Base-by-base conservation (phyloP, 169 alveolate species). In the Plasmodium vivax region DNA sequence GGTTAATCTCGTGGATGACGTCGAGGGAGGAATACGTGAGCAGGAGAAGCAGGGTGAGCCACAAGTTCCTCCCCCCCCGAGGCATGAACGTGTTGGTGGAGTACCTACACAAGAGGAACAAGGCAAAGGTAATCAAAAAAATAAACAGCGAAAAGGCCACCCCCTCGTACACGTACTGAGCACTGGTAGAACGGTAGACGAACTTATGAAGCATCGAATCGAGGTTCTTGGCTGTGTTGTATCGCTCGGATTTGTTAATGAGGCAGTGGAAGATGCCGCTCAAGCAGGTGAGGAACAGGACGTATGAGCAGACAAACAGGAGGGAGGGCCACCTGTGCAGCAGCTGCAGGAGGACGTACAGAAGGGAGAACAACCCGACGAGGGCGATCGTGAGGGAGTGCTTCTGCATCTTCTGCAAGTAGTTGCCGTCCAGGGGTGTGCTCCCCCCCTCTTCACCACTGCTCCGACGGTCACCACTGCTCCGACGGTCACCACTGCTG, bases 121-220 rank as follows among this genome's bases (percentile, higher is more conserved):
- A 58, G 0, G 85, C 82, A 30, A 88, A 38, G 14, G 58, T 88
- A 10, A 88, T 88, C 12, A 88, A 14, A 19, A 80, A 10, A 80
- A 88, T 80, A 8, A 88, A 81, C 19, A 80, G 54, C 9, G 94
- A 88, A 80, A 88, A 80, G 12, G 83, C 27, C 45, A 88, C 51
- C 1, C 94, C 94, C 80, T 88, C 94, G 54, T 41, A 79, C 3
- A 88, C 83, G 68, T 88, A 88, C 27, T 88, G 94, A 27, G 94
- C 32, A 80, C 73, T 88, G 6, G 94, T 88, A 6, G 94, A 80
- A 14, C 94, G 88, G 36, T 88, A 88, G 2, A 88, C 36, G 62
- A 80, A 88, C 36, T 68, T 88, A 47, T 88, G 82, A 1, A 88
- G 54, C 9, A 80, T 2, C 3, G 94, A 79, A 6, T 88, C 90